Evolutionary conservation across 2,329 filamentous ascomycete genomes (phyloP).

Genomic region (Clarireedia homoeocarpa): DNA sequence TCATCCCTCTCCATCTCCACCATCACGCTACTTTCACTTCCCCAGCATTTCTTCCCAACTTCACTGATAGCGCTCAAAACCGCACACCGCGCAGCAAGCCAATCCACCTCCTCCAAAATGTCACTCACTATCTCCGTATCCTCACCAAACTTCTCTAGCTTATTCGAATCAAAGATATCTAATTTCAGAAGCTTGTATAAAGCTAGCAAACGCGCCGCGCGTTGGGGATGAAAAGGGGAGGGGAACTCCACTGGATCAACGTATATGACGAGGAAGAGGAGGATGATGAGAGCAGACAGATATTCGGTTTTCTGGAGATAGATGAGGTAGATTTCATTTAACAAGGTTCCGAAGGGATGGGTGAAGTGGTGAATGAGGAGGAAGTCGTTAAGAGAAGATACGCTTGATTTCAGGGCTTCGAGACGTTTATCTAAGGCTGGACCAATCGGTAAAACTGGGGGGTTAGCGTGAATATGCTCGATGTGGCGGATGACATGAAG

Average conservation of each 20-base stretch:
- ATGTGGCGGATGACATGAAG: constrained; percentile 5
- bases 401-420: background rate
- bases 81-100: constrained; percentile 1
- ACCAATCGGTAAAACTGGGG: background rate
- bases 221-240: constrained; percentile 41
- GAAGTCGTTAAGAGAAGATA: constrained; percentile 1
- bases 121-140: background rate
- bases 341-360: constrained; percentile 27
- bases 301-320: constrained; percentile 39
- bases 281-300: constrained; percentile 40
- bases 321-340: constrained; percentile 37
- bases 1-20: background rate
- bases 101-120: constrained; percentile 11
- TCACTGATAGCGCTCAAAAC: constrained; percentile 1
- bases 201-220: constrained; percentile 44
- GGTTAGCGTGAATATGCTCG: background rate
- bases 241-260: constrained; percentile 44
- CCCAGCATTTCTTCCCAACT: background rate
- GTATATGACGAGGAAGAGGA: constrained; percentile 26
- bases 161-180: constrained; percentile 31
- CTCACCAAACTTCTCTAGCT: background rate
- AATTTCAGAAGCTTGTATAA: constrained; percentile 45
- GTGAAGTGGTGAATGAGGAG: constrained; percentile 8
- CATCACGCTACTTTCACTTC: background rate
- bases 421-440: constrained; percentile 1